phyloP scores from a whole-genome alignment of 352 stramenopile species.

The Phytophthora lateralis region DNA sequence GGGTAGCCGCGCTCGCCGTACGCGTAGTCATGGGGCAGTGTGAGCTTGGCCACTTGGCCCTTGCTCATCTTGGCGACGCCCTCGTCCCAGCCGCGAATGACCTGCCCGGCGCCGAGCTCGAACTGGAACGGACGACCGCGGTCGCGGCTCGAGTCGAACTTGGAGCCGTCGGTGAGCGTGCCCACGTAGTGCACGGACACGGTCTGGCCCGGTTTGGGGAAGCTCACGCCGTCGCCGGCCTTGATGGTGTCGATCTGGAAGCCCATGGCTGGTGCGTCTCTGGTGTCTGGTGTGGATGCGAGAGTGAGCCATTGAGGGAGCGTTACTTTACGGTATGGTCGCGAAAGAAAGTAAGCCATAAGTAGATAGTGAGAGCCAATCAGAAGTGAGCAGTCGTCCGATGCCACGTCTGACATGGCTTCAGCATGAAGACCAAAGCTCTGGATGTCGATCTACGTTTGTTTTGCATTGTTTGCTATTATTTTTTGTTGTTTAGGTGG shows the following conservation, averaged over 20 bases:
- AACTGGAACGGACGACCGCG: conserved; percentile 82
- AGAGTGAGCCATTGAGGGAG: conserved; percentile 3
- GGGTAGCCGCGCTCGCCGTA: conserved; percentile 92
- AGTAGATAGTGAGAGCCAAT: conserved; percentile 11
- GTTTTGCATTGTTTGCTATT: conserved; percentile 1
- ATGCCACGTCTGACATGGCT: conserved; percentile 20
- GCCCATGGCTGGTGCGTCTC: conserved; percentile 34
- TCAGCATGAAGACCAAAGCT: conserved; percentile 7
- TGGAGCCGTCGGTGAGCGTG: conserved; percentile 75
- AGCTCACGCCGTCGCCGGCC: conserved; percentile 78
- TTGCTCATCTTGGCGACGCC: conserved; percentile 89
- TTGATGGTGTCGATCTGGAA: conserved; percentile 84
- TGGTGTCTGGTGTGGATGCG: conserved; percentile 13
- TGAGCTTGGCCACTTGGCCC: conserved; percentile 93
- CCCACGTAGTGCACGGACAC: conserved; percentile 83
- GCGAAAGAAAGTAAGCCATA: conserved; percentile 10
- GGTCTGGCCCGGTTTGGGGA: conserved; percentile 68
- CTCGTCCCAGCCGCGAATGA: conserved; percentile 84
- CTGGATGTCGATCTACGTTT: not conserved
- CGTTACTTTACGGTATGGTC: conserved; percentile 7
- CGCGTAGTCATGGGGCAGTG: conserved; percentile 93
- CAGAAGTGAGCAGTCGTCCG: not conserved
- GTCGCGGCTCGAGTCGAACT: conserved; percentile 86
- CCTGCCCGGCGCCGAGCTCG: conserved; percentile 72
- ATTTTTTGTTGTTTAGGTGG: not conserved